phyloP scores from a whole-genome alignment of 768 basidiomycete genomes.

The Roridomyces roridus region DNA sequence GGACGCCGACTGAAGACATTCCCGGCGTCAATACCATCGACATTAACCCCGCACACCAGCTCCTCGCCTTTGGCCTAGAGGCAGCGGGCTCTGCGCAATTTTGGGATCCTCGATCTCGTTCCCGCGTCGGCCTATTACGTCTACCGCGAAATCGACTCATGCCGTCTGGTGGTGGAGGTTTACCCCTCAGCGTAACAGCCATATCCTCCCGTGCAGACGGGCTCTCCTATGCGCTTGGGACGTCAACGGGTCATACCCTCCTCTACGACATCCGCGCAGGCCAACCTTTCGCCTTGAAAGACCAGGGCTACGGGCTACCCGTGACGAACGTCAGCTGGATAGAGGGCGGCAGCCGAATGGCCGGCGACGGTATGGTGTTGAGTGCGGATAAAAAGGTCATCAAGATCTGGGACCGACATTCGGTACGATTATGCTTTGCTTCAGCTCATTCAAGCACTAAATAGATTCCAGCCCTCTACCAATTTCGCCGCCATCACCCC shows the following conservation, averaged over 20 bases:
- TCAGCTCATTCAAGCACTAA: constrained; percentile 8
- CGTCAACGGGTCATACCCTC: constrained; percentile 92
- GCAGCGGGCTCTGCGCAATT: constrained; percentile 89
- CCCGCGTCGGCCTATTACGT: constrained; percentile 70
- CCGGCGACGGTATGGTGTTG: constrained; percentile 86
- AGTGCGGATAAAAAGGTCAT: constrained; percentile 97
- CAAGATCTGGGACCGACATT: constrained; percentile 94
- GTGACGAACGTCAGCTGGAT: constrained; percentile 89
- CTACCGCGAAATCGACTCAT: constrained; percentile 62
- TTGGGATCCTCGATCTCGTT: constrained; percentile 92
- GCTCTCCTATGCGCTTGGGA: constrained; percentile 92
- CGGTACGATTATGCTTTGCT: constrained; percentile 56
- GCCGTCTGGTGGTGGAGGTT: constrained; percentile 41
- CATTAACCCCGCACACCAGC: constrained; percentile 90
- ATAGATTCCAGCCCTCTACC: constrained; percentile 62
- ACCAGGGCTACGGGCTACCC: constrained; percentile 95
- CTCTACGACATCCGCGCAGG: constrained; percentile 93
- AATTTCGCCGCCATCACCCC: constrained; percentile 96
- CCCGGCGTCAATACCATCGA: constrained; percentile 90
- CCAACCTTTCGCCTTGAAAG: constrained; percentile 85
- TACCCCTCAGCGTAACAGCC: constrained; percentile 74
- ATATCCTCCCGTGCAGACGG: constrained; percentile 88
- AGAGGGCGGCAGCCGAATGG: constrained; percentile 83
- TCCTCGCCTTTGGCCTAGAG: constrained; percentile 89
- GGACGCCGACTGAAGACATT: constrained; percentile 58